Evolutionary conservation across 139 green algal genomes (phyloP).

Genomic region (Monoraphidium neglectum): DNA sequence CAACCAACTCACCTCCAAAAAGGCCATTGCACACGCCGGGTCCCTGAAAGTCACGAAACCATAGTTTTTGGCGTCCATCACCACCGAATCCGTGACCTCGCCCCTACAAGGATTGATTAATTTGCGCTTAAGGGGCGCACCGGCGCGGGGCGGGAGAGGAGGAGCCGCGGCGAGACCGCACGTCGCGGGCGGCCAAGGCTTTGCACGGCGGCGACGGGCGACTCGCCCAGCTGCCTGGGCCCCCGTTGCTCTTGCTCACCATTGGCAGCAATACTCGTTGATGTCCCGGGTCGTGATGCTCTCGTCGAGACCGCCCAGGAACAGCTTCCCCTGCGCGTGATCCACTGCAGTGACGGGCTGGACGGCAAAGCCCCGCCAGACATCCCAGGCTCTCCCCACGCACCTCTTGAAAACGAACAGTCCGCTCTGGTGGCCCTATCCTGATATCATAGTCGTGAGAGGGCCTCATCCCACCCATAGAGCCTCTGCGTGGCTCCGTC

Average conservation of each 20-base stretch:
- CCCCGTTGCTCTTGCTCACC: too few species aligned
- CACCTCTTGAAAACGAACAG: too few species aligned
- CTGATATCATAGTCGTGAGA: too few species aligned
- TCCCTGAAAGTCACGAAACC: conserved; percentile 72
- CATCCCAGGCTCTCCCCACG: too few species aligned
- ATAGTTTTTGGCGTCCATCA: conserved; percentile 68
- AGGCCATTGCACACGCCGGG: conserved; percentile 49
- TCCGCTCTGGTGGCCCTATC: too few species aligned
- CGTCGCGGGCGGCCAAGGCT: neutral
- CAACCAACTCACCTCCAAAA: conserved; percentile 57
- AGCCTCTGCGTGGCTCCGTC: too few species aligned
- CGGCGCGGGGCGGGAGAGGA: neutral
- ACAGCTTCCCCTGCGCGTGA: conserved; percentile 63
- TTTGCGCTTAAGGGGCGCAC: neutral
- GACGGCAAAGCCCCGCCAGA: too few species aligned
- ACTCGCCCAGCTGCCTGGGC: neutral
- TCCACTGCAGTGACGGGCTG: too few species aligned
- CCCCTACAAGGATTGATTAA: conserved; percentile 42
- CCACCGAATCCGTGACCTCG: conserved; percentile 54
- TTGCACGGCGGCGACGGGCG: neutral
- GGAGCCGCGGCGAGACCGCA: neutral
- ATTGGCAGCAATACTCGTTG: conserved; percentile 59
- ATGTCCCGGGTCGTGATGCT: conserved; percentile 51
- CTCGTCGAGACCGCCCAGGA: conserved; percentile 63
- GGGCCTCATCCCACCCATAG: too few species aligned